Evolutionary conservation across 352 stramenopile genomes (phyloP).

Genomic region (Globisporangium camurandrum): DNA sequence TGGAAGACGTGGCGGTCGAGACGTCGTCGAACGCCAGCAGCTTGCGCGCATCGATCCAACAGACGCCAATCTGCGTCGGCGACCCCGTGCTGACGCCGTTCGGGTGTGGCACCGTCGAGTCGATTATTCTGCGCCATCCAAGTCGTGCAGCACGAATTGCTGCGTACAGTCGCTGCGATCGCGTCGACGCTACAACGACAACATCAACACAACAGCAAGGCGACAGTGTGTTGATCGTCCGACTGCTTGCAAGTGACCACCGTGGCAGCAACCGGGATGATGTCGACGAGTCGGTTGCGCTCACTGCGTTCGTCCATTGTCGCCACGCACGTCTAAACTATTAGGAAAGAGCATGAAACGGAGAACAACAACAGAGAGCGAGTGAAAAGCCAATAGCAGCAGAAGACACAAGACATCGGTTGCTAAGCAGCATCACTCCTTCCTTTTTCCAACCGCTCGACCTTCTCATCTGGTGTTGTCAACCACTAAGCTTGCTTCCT

Average conservation of each 20-base stretch:
- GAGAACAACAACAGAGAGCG: no score
- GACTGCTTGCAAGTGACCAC: conserved; percentile 7
- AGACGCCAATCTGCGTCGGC: conserved; percentile 23
- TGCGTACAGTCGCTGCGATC: no score
- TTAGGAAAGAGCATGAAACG: conserved; percentile 1
- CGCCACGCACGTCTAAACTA: conserved; percentile 10
- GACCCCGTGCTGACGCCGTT: conserved; percentile 72
- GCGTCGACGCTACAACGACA: no score
- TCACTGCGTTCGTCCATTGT: conserved; percentile 14
- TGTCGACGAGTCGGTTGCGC: neutral
- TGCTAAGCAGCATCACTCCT: no score
- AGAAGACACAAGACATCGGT: no score
- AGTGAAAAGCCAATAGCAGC: no score
- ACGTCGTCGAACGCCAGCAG: conserved; percentile 25
- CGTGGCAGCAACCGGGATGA: neutral
- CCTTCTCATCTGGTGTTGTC: neutral
- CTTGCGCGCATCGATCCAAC: conserved; percentile 17
- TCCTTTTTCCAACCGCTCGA: no score
- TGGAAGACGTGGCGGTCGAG: conserved; percentile 36
- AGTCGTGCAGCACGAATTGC: no score
- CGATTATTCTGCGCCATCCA: no score
- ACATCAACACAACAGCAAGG: no score
- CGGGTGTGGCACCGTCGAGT: conserved; percentile 39
- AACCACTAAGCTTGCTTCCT: conserved; percentile 4
- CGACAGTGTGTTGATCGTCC: conserved; percentile 8